Evolutionary conservation across 371 early-diverging fungal species (phyloP), one percentile per base, ranked within the genome.

Genomic region (Mucor racemosus): DNA sequence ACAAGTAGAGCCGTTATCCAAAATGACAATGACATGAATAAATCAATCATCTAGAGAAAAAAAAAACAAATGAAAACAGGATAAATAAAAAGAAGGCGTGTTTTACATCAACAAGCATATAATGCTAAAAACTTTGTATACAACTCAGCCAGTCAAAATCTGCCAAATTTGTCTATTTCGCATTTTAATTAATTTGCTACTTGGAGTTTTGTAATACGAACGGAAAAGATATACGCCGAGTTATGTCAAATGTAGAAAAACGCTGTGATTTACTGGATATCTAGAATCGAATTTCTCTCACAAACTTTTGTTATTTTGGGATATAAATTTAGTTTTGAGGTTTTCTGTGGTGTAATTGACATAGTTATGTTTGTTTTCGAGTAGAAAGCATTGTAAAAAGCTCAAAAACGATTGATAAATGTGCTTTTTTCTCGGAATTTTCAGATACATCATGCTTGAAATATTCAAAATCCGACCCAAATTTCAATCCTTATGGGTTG

Each of bases 21-120:
- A 42, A 79, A 69, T 34, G 69, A 70, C 14, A 79, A 14, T 33
- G 76, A 69, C 74, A 78, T 66, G 33, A 66, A 4, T 11, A 64
- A 38, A 21, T 44, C 53, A 53, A 72, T 54, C 56, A 50, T 55
- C 50, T n/a, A 1, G 14, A 3, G 15, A 48, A 35, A 36, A 54
- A 15, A 41, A 42, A 11, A 59, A 50, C 7, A 26, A 50, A 50
- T 31, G 50, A 36, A 38, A 7, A 38, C 11, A 10, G 21, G 7
- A 19, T 1, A 26, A 19, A 31, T 21, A 13, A 31, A 53, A 17
- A 56, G 33, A 5, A 42, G 13, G 46, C 57, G 26, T 21, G 34
- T 39, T 11, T 11, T 9, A 4, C 5, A 26, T 53, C 8, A 26
- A 17, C 13, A 38, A 38, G 26, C 26, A 38, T 31, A 26, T 31